Base-by-base conservation (phyloP, 2,329 filamentous ascomycete species). In the Ramularia endophylla region DNA sequence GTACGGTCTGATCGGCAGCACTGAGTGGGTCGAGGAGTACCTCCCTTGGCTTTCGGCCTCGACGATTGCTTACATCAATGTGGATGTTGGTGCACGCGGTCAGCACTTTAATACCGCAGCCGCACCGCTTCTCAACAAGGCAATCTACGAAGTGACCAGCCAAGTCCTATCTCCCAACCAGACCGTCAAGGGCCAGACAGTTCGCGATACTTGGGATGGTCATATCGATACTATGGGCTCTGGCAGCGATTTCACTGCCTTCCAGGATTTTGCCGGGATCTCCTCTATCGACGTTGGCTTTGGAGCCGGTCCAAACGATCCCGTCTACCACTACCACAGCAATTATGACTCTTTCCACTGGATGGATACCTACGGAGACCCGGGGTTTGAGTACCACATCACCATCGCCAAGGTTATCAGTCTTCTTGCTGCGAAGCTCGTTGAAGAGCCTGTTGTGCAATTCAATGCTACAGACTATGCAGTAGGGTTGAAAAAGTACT, bases 21-120 rank as follows among this genome's bases (percentile, higher is more conserved):
- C 89, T 0, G 89, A 95, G 59, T 95, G 88, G 87, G 87, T 95
- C 0, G 88, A 95, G 59, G 87, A 95, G 52, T 87, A 86, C 55
- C 65, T 94, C 0, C 83, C 85, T 0, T 94, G 87, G 87, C 74
- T 95, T 9, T 73, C 74, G 2, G 72, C 73, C 3, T 74, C 83
- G 29, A 83, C 81, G 42, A 76, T 95, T 12, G 87, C 87, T 8
- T 94, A 94, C 57, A 65, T 95, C 48, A 94, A 95, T 61, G 79
- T 94, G 41, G 89, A 95, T 54, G 80, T 87, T 5, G 85, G 82
- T 20, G 75, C 82, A 3, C 61, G 70, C 4, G 85, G 87, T 0
- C 74, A 77, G 0, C 43, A 70, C n/a, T 87, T 92, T 57, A 54
- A 57, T 2, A 75, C 78, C 12, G 68, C 76, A 0, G 85, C 85